These are phyloP conservation scores for Punctularia strigosozonata DNA, from an alignment of 768 basidiomycete genomes.

Conservation along the genomic window DNA sequence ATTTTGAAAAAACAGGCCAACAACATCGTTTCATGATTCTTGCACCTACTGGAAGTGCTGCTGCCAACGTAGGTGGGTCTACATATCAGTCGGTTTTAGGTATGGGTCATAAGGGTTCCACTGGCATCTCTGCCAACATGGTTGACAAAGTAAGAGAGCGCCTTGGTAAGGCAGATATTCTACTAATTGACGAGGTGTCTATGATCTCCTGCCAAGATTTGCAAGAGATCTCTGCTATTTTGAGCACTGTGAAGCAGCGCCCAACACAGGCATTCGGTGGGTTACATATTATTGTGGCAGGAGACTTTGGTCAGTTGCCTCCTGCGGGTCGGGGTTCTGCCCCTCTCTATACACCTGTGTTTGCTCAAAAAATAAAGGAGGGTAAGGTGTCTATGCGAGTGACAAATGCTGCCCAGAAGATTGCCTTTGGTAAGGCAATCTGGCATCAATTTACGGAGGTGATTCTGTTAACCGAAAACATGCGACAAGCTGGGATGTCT, in stretches of 20 bases:
- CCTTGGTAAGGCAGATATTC: conserved; percentile 20
- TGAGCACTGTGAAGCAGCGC: conserved; percentile 6
- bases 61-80: conserved; percentile 9
- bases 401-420: conserved; percentile 8
- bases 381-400: conserved; percentile 2
- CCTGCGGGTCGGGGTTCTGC: conserved; percentile 12
- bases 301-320: conserved; percentile 35
- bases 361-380: background rate
- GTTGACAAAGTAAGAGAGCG: conserved; percentile 1
- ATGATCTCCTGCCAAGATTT: conserved; percentile 23
- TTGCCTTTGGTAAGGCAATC: conserved; percentile 15
- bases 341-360: conserved; percentile 12
- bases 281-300: conserved; percentile 30
- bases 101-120: background rate
- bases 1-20: conserved; percentile 7
- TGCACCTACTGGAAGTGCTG: conserved; percentile 12
- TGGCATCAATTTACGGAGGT: conserved; percentile 26
- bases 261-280: conserved; percentile 31
- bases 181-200: conserved; percentile 32
- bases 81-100: conserved; percentile 12
- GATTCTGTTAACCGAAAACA: conserved; percentile 23
- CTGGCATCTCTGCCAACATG: background rate
- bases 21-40: conserved; percentile 4
- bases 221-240: conserved; percentile 14
- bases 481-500: conserved; percentile 19